These are phyloP conservation scores for Auricularia sp. DNA, from an alignment of 768 basidiomycete genomes.

Conservation along the genomic window DNA sequence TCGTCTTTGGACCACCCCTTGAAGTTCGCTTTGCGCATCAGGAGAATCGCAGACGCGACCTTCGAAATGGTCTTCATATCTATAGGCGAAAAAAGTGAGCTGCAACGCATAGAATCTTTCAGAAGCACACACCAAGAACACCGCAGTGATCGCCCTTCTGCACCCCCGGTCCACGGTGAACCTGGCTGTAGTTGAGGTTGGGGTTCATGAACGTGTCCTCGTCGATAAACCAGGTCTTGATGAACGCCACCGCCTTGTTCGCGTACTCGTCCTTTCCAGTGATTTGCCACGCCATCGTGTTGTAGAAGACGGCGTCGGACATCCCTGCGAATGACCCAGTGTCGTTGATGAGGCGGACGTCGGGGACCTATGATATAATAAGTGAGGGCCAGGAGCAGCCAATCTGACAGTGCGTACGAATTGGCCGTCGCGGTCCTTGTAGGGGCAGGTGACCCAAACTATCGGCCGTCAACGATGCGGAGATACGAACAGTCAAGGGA, in stretches of 20 bases:
- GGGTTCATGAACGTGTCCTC: slow-evolving; percentile 51
- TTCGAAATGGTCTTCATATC: slow-evolving; percentile 7
- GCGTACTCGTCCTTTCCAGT: slow-evolving; percentile 33
- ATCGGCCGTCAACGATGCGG: background rate
- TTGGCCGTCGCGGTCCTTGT: slow-evolving; percentile 43
- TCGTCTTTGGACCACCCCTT: slow-evolving; percentile 12
- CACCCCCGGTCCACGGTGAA: slow-evolving; percentile 22
- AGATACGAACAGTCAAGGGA: background rate
- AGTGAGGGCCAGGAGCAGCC: slow-evolving; percentile 15
- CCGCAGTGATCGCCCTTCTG: slow-evolving; percentile 15
- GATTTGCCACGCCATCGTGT: slow-evolving; percentile 45
- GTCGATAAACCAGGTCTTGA: slow-evolving; percentile 45
- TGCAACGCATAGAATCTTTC: no score
- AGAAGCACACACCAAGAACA: slow-evolving; percentile 14
- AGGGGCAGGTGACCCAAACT: slow-evolving; percentile 54
- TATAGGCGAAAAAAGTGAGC: no score
- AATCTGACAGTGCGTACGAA: slow-evolving; percentile 27
- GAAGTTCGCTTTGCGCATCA: slow-evolving; percentile 10
- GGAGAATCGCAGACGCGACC: slow-evolving; percentile 14
- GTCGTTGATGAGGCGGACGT: slow-evolving; percentile 44
- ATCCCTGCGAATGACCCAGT: slow-evolving; percentile 44
- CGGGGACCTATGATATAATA: slow-evolving; percentile 26
- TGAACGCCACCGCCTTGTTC: slow-evolving; percentile 30
- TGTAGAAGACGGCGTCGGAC: slow-evolving; percentile 52
- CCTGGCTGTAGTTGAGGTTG: slow-evolving; percentile 48